These are phyloP conservation scores for Incumbomyces lentus DNA, from an alignment of 2,329 filamentous ascomycete genomes.

Conservation along the genomic window DNA sequence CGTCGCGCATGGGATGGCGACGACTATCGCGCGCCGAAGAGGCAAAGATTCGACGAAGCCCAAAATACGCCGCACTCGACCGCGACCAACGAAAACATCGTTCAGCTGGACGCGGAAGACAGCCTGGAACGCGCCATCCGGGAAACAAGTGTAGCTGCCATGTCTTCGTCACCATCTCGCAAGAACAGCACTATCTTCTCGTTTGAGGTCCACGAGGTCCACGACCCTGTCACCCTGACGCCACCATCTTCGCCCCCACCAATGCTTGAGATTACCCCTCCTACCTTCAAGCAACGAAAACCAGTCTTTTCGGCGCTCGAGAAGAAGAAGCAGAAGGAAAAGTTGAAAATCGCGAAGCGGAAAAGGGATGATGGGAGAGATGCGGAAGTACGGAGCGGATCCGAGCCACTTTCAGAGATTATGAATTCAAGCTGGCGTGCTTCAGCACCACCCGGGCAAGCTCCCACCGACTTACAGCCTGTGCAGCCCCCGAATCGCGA, in stretches of 20 bases:
- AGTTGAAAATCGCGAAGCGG: slow-evolving; percentile 25
- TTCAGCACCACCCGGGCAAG: slow-evolving; percentile 6
- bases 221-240: slow-evolving; percentile 25
- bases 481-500: slow-evolving; percentile 6
- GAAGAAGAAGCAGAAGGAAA: slow-evolving; percentile 18
- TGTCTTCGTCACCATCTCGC: slow-evolving; percentile 37
- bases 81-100: slow-evolving; percentile 8
- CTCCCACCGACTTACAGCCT: slow-evolving; percentile 1
- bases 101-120: slow-evolving; percentile 30
- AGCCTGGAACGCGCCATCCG: slow-evolving; percentile 39
- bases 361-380: slow-evolving; percentile 26
- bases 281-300: slow-evolving; percentile 35
- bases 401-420: slow-evolving; percentile 21
- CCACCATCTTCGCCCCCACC: slow-evolving; percentile 45
- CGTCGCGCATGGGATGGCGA: slow-evolving; percentile 40
- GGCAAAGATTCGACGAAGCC: slow-evolving; percentile 32
- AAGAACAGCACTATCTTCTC: slow-evolving; percentile 34
- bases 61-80: slow-evolving; percentile 14
- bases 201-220: background rate
- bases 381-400: slow-evolving; percentile 20
- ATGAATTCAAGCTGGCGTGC: slow-evolving; percentile 17
- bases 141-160: slow-evolving; percentile 34
- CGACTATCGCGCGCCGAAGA: slow-evolving; percentile 32
- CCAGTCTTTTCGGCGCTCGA: slow-evolving; percentile 41
- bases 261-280: slow-evolving; percentile 30